Evolutionary conservation across 2,329 filamentous ascomycete species (phyloP), one percentile per base, ranked within the genome.

Genomic region (Aspergillus intermedius): DNA sequence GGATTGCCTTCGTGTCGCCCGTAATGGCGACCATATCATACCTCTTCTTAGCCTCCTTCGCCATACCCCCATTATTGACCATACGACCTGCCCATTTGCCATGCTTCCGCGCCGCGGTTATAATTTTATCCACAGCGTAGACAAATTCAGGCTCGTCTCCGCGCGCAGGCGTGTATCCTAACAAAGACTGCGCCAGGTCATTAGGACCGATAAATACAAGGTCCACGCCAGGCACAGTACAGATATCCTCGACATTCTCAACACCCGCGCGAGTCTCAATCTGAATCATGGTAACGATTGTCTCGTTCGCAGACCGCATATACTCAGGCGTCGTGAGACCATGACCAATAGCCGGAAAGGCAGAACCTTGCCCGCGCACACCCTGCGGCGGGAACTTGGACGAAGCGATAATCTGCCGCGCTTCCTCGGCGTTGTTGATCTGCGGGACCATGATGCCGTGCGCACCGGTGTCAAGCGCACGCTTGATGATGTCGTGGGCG

Each of bases 21-120:
- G 67, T 75, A 13, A 77, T 70, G 4, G 74, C 71, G 4, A 74
- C 71, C 0, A 67, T 74, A 50, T 77, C 74, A 57, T 68, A 77
- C 12, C 42, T 57, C 25, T 60, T 48, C 42, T 60, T 59, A 5
- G 57, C 65, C 51, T 72, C 63, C 64, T 75, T 76, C 4, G 69
- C 67, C 44, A 58, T 51, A 2, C 59, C 58, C 42, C 73, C 71
- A 56, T 77, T 67, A 49, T 76, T 75, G 1, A 72, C 68, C 66
- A 78, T 68, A 2, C 74, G 68, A 0, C 80, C 84, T 5, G 77
- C 77, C 70, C 84, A 85, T 68, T 86, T 87, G 17, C 82, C 83
- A 9, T 83, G 77, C 52, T 74, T 77, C 45, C 75, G 72, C 3
- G 80, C 77, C 2, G 84, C 82, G 10, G 70, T 70, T 8, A 82